Base-by-base conservation (phyloP, 2,329 filamentous ascomycete species). In the Pseudogymnoascus sp. region DNA sequence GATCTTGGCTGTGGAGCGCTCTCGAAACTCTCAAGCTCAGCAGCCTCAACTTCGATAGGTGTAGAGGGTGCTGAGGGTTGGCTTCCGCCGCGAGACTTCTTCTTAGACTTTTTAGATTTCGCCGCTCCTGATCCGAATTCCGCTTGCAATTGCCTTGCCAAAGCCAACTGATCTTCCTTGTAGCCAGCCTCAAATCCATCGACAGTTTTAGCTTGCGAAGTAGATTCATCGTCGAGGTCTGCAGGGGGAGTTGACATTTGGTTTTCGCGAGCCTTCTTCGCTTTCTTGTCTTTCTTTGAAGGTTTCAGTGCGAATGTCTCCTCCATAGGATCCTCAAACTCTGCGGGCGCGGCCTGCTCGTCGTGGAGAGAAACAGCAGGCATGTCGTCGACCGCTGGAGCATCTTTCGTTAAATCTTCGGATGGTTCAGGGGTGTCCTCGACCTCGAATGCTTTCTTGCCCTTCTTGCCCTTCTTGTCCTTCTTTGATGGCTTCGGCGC, bases 271-370 rank as follows among this genome's bases (percentile, higher is more conserved):
- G 49, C 30, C 30, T 71, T 72, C 62, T 72, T 72, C 55, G 70
- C 71, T 64, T 78, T 80, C 71, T 79, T 79, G 9, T 70, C 69
- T 65, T 75, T 75, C 63, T 75, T 75, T 6, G 71, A 71, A 22
- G 39, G 45, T 19, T 58, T 52, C 23, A 30, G 16, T 55, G 42
- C 28, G n/a, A 8, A 38, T 11, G 39, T 2, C 39, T 52, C 38
- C 28, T 30, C 41, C n/a, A 36, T 19, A 49, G 41, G 39, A 14
- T 62, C 28, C n/a, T 30, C 41, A 28, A 49, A 28, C 22, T 45
- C 30, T 61, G 30, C n/a, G 25, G 23, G 14, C 45, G 45, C 45
- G 4, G 45, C 14, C 16, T 52, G 45, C 8, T 52, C 49, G 11
- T 55, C 49, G 5, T 60, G 14, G 33, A 19, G 58, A n/a, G 58